These are phyloP conservation scores for Pseudocercospora fuligena DNA, from an alignment of 2,329 filamentous ascomycete genomes.

Conservation along the genomic window DNA sequence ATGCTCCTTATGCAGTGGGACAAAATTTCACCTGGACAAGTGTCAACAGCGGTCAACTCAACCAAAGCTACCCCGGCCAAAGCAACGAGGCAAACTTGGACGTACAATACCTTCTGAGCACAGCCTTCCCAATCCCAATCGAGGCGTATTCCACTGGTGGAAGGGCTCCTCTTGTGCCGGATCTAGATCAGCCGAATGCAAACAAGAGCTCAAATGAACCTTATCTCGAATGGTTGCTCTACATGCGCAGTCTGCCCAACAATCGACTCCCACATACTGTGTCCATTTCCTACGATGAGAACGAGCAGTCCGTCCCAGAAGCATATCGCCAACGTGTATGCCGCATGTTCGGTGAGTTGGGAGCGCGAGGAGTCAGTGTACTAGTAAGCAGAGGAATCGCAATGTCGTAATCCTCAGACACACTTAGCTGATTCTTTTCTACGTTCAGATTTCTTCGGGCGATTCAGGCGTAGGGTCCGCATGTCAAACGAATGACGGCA, in stretches of 20 bases:
- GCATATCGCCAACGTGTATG: slow-evolving; percentile 67
- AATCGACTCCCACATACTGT: slow-evolving; percentile 64
- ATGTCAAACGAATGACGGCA: slow-evolving; percentile 44
- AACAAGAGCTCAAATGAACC: slow-evolving; percentile 66
- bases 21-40: slow-evolving; percentile 50
- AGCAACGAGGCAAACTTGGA: slow-evolving; percentile 65
- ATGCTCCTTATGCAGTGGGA: slow-evolving; percentile 43
- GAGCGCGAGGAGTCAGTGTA: slow-evolving; percentile 65
- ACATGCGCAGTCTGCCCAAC: slow-evolving; percentile 55
- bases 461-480: slow-evolving; percentile 61
- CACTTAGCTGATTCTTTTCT: neutral
- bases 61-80: slow-evolving; percentile 26
- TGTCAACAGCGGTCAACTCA: slow-evolving; percentile 29
- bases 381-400: slow-evolving; percentile 47
- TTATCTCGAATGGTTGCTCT: slow-evolving; percentile 65
- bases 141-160: slow-evolving; percentile 46
- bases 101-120: slow-evolving; percentile 64
- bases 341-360: slow-evolving; percentile 66
- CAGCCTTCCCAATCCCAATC: slow-evolving; percentile 60
- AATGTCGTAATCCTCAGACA: neutral
- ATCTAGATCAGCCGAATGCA: slow-evolving; percentile 43
- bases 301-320: slow-evolving; percentile 58
- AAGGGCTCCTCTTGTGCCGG: slow-evolving; percentile 56
- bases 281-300: slow-evolving; percentile 68
- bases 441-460: slow-evolving; percentile 54